Base-by-base conservation (phyloP, 176 grass and related monocot species). In the Avena atlantica region DNA sequence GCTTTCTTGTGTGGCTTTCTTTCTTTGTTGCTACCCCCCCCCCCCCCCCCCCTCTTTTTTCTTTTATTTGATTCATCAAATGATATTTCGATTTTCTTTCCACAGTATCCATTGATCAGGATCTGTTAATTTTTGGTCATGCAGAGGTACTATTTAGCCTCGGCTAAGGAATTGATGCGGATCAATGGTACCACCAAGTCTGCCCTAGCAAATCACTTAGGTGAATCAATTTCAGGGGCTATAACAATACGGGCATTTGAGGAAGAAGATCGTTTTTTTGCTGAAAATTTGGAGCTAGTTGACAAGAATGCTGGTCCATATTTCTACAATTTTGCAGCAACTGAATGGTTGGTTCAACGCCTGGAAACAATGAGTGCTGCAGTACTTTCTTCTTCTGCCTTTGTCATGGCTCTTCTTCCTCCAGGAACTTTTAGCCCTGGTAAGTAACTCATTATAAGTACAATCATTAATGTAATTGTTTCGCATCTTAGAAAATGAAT, bases 141-240 rank as follows among this genome's bases (percentile, higher is more conserved):
- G 76, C 60, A 98, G 97, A 94, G 89, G 47, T 98, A 96, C 77
- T 98, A 96, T 80, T 88, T 98, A 73, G 85, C 90, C 57, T 91
- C 97, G 13, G 90, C 97, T 45, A 98, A 93, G 85, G 92, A 98
- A 91, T 91, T 98, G 78, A 98, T 98, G 97, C 66, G 97, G 36
- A 91, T 98, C 70, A 96, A 98, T 91, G 97, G 97, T 67, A 98
- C 94, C 68, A 94, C 97, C 57, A 96, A 94, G 88, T 98, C 97
- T 87, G 79, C 88, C 69, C 65, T 98, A 36, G 93, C 87, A 66
- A 98, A 98, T 81, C 97, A 98, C 87, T 83, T 98, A 9, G 89
- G 90, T 16, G 94, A 98, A 85, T 98, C 97, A 4, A 87, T 98
- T 90, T 73, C 90, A 50, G 97, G 94, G 70, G 81, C 90, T 85